Base-by-base conservation (phyloP, 208 protist species). In the Crithidia sp. region DNA sequence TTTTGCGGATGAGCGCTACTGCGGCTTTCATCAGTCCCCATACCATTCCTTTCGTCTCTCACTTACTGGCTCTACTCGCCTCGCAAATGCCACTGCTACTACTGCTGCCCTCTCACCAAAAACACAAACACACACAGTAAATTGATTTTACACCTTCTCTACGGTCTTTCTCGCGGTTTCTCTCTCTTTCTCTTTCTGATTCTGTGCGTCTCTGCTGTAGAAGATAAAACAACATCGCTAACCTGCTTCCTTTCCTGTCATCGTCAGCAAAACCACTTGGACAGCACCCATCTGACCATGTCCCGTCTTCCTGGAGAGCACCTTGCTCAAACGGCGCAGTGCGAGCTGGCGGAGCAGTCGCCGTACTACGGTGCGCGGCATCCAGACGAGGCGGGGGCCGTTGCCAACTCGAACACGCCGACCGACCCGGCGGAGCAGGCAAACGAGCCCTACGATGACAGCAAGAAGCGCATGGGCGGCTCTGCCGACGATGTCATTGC, bases 291-390 rank as follows among this genome's bases (percentile, higher is more conserved):
- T 28, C 28, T 28, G 28, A 28, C 28, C 28, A 77, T 77, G 72
- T 77, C 72, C 7, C 72, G 49, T 9, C 47, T 77, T 40, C 64
- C 63, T 3, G 64, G 52, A 59, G 63, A 70, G 41, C 17, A 66
- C 40, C 45, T 59, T 4, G 40, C 47, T 9, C 10, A 52, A 5
- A 64, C 55, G 4, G 47, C 57, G 39, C 72, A 58, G 40, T 55
- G 64, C 28, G 56, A 66, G 55, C 45, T 43, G 14, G 41, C 47
- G 14, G 63, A 71, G 14, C 40, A 39, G 0, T 7, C 1, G 2
- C 5, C 14, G 50, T 8, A 56, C 47, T 28, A 36, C 50, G 50
- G 52, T 19, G 50, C 14, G 5, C 39, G 47, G 0, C 6, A 7
- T 5, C n/a, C 5, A 2, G 49, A 56, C 5, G 37, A 44, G n/a